Base-by-base conservation (phyloP, 2,329 filamentous ascomycete genomes). In the Chaetomium sp. region DNA sequence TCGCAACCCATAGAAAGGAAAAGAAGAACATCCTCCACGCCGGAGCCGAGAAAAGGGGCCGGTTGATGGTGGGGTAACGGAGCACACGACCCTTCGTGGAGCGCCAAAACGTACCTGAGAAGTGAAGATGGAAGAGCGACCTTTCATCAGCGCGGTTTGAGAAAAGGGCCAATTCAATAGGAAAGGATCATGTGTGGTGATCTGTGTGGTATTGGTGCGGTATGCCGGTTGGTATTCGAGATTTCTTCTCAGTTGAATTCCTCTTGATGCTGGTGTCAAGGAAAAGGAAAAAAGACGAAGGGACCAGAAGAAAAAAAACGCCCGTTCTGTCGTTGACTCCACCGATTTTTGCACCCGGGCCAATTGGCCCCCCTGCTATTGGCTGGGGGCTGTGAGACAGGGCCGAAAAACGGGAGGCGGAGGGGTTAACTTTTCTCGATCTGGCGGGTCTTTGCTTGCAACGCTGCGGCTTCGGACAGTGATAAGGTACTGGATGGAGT, bases 61-160 rank as follows among this genome's bases (percentile, higher is more conserved):
- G 40, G 52, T 49, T 55, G 55, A 46, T 52, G 47, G 60, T 50
- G 52, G 56, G 50, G 53, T 46, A 33, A 5, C 14, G 44, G 37
- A 54, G 43, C 37, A 44, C 54, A 53, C 7, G 35, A 52, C 10
- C 51, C 49, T 41, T 12, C 42, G 49, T 45, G 46, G 37, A 34
- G 37, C 19, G 44, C 12, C 33, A 40, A 19, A 49, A 73, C 79
- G 61, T 86, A 89, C 87, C 84, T 91, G 88, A 76, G 87, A 91
- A 77, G 88, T 91, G 79, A 90, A 91, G 74, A 86, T 81, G 74
- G 88, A 89, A 76, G 82, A 80, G 81, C 86, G 85, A 79, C 86
- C 86, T 86, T 85, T 87, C 87, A 91, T 91, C 87, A 86, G 85
- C 80, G 84, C 86, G 79, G 79, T 74, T 79, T 73, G 66, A 27